These are phyloP conservation scores for Pseudonitzschia multistriata DNA, from an alignment of 108 stramenopile species.

Conservation along the genomic window DNA sequence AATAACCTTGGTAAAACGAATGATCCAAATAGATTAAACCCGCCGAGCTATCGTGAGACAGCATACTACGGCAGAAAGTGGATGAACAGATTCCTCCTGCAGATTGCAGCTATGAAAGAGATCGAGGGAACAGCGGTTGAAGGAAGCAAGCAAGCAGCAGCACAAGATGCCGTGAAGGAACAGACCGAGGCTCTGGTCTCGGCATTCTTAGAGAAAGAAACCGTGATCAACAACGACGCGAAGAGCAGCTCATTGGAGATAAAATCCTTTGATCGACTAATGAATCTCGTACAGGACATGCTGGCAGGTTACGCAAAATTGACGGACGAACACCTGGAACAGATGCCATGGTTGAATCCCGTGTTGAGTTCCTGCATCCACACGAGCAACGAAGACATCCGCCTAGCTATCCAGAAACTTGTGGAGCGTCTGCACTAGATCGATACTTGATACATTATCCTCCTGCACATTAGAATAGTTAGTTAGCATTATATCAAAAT, in stretches of 20 bases:
- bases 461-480: no score
- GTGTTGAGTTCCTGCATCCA: slow-evolving; percentile 35
- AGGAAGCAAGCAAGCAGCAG: slow-evolving; percentile 34
- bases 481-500: no score
- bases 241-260: slow-evolving; percentile 20
- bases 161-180: slow-evolving; percentile 64
- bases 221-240: slow-evolving; percentile 20
- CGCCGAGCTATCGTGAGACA: slow-evolving; percentile 79
- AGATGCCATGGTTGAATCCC: slow-evolving; percentile 40
- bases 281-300: slow-evolving; percentile 36
- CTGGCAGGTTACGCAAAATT: slow-evolving; percentile 34
- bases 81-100: slow-evolving; percentile 68
- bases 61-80: slow-evolving; percentile 69
- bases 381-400: slow-evolving; percentile 36
- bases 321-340: slow-evolving; percentile 27
- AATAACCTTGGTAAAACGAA: slow-evolving; percentile 23
- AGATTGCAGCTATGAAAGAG: slow-evolving; percentile 46
- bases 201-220: slow-evolving; percentile 64
- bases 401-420: slow-evolving; percentile 33
- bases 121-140: slow-evolving; percentile 17
- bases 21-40: slow-evolving; percentile 15
- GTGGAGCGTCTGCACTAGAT: slow-evolving; percentile 19
- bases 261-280: slow-evolving; percentile 22
- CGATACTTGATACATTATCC: no score
- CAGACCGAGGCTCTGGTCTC: slow-evolving; percentile 60